phyloP scores from a whole-genome alignment of 495 filamentous ascomycete genomes.

The Amniculicola lignicola region DNA sequence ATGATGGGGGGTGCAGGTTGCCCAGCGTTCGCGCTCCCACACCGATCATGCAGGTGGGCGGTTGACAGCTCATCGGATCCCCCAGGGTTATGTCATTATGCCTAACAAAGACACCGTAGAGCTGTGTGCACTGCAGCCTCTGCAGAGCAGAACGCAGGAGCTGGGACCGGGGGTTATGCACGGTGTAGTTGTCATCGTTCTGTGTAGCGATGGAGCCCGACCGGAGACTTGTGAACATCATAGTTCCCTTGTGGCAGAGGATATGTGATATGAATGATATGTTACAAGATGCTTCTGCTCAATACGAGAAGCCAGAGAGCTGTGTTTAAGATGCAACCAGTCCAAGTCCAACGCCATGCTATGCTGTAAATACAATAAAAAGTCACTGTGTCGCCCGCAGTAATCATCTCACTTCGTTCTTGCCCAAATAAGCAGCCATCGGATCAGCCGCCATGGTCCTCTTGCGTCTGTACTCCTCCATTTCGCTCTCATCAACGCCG shows the following conservation, averaged over 20 bases:
- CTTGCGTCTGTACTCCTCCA: conserved; percentile 77
- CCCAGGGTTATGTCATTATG: conserved; percentile 23
- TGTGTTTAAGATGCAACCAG: no score
- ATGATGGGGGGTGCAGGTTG: conserved; percentile 5
- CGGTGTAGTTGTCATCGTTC: no score
- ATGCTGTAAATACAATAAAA: not conserved
- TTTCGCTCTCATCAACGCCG: conserved; percentile 75
- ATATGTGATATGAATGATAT: no score
- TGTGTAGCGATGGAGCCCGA: no score
- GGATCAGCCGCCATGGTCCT: conserved; percentile 70
- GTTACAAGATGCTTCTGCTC: no score
- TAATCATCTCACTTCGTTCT: conserved; percentile 49
- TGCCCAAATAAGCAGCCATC: conserved; percentile 73
- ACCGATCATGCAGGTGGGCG: conserved; percentile 31
- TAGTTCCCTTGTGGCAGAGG: no score
- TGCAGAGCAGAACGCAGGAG: no score
- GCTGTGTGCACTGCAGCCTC: conserved; percentile 15
- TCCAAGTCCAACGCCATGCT: conserved; percentile 31
- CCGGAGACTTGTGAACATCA: no score
- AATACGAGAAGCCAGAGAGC: no score
- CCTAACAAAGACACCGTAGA: no score
- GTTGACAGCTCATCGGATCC: conserved; percentile 31
- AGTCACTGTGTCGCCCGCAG: not conserved
- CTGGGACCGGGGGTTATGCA: no score
- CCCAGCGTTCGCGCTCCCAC: not conserved